phyloP scores from a whole-genome alignment of 805 yeast species.

The Cyberlindnera misumaiensis region DNA sequence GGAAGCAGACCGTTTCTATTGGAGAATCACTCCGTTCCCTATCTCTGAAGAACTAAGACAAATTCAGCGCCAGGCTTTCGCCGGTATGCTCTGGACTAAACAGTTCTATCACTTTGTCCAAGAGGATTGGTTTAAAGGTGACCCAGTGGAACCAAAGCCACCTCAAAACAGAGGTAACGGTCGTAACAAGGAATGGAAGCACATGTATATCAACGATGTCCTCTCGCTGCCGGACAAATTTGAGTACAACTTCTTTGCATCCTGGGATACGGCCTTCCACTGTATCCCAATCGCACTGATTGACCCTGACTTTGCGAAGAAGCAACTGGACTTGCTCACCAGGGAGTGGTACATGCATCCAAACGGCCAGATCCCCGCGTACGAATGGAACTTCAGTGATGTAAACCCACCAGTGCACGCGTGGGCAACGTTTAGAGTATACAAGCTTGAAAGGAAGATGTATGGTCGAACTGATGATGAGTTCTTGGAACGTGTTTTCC shows the following conservation, averaged over 20 bases:
- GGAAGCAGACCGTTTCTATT: slow-evolving; percentile 91
- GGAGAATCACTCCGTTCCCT: slow-evolving; percentile 83
- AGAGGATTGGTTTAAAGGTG: slow-evolving; percentile 83
- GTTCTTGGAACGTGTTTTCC: slow-evolving; percentile 88
- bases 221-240: slow-evolving; percentile 90
- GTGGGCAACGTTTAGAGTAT: slow-evolving; percentile 86
- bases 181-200: slow-evolving; percentile 86
- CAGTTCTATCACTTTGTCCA: slow-evolving; percentile 85
- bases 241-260: slow-evolving; percentile 95
- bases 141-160: slow-evolving; percentile 74
- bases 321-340: slow-evolving; percentile 76
- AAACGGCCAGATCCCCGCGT: slow-evolving; percentile 95
- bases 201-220: slow-evolving; percentile 80
- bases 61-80: slow-evolving; percentile 89
- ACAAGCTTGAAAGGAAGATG: slow-evolving; percentile 79
- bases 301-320: slow-evolving; percentile 88
- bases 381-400: slow-evolving; percentile 93
- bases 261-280: slow-evolving; percentile 97
- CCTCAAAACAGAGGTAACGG: slow-evolving; percentile 76
- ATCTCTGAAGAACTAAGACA: slow-evolving; percentile 70
- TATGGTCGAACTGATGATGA: slow-evolving; percentile 75
- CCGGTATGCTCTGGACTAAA: slow-evolving; percentile 90
- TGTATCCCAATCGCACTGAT: slow-evolving; percentile 89
- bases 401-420: slow-evolving; percentile 98
- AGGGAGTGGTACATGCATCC: slow-evolving; percentile 98